Evolutionary conservation across 805 yeast species (phyloP).

Genomic region (Gaillardinia entomophila): DNA sequence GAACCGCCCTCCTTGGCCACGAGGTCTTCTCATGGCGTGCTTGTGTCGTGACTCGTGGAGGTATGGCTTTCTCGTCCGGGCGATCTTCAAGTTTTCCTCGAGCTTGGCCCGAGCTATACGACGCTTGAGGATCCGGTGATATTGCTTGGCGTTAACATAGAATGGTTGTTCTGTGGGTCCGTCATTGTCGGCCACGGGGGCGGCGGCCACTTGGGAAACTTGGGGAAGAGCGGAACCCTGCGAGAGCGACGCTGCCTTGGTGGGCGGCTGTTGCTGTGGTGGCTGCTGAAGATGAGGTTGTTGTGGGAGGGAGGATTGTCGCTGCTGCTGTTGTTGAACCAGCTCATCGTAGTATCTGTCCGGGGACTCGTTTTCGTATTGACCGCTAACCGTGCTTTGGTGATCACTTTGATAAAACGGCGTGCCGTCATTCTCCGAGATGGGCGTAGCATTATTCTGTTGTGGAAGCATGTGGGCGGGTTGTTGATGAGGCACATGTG

Average conservation of each 20-base stretch:
- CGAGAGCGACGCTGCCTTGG: constrained; percentile 4
- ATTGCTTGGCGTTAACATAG: constrained; percentile 96
- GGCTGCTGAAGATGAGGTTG: constrained; percentile 8
- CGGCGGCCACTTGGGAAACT: constrained; percentile 3
- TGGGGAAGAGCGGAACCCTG: not conserved
- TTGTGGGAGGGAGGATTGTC: constrained; percentile 8
- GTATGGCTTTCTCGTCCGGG: constrained; percentile 89
- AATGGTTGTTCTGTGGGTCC: constrained; percentile 73
- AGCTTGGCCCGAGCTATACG: constrained; percentile 89
- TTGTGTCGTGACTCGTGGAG: constrained; percentile 95
- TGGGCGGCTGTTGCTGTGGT: constrained; percentile 5
- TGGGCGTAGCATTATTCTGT: not conserved
- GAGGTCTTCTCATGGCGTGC: constrained; percentile 98
- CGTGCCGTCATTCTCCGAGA: constrained; percentile 4
- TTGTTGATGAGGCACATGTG: constrained; percentile 4
- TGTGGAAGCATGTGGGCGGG: constrained; percentile 3
- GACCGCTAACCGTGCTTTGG: constrained; percentile 5
- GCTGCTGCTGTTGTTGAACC: constrained; percentile 4
- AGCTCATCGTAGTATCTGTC: constrained; percentile 3
- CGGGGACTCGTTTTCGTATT: constrained; percentile 5
- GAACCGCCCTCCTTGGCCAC: constrained; percentile 98
- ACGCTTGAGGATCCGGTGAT: constrained; percentile 88
- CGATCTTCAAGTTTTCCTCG: constrained; percentile 82
- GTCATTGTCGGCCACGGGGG: constrained; percentile 4
- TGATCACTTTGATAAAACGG: constrained; percentile 16